Percentiles rank a stretch among this genome's conserved stretches.
These are phyloP conservation scores for Quercus phellos DNA, from an alignment of 331 rosid species.

Conservation along the genomic window DNA sequence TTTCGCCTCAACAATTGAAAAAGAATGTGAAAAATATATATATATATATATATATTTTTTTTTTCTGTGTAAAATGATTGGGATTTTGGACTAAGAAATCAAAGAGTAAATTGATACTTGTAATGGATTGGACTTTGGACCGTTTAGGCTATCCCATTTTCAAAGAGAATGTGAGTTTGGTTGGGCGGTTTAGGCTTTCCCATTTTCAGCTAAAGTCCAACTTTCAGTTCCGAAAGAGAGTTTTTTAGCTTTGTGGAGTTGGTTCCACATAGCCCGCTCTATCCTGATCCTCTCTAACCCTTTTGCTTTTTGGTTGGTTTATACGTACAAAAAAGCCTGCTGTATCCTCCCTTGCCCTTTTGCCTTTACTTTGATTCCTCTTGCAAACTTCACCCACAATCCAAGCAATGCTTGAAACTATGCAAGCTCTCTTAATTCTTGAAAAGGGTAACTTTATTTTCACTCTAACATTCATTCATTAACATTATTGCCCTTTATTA, in stretches of 20 bases:
- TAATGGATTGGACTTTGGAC: background rate
- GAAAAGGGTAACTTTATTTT: background rate
- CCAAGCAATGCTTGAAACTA: conserved; percentile 14
- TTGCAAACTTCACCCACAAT: conserved; percentile 32
- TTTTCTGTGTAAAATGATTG: no score
- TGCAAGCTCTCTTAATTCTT: background rate
- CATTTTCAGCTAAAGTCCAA: conserved; percentile 20
- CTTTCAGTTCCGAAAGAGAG: background rate
- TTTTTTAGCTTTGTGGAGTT: background rate
- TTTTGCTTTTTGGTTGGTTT: conserved; percentile 11
- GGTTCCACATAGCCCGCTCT: no score
- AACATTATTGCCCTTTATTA: no score
- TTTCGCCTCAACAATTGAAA: no score
- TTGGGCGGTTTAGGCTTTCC: conserved; percentile 26
- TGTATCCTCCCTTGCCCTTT: background rate
- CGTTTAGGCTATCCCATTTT: conserved; percentile 10
- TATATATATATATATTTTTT: no score
- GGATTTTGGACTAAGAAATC: no score
- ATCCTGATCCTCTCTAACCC: background rate
- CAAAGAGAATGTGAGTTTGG: conserved; percentile 10
- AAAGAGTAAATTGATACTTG: no score
- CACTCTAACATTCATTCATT: no score
- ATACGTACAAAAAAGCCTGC: conserved; percentile 12
- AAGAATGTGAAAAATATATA: no score
- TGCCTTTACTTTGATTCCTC: conserved; percentile 9